These are phyloP conservation scores for Hanseniaspora meyeri DNA, from an alignment of 805 yeast genomes.

Conservation along the genomic window DNA sequence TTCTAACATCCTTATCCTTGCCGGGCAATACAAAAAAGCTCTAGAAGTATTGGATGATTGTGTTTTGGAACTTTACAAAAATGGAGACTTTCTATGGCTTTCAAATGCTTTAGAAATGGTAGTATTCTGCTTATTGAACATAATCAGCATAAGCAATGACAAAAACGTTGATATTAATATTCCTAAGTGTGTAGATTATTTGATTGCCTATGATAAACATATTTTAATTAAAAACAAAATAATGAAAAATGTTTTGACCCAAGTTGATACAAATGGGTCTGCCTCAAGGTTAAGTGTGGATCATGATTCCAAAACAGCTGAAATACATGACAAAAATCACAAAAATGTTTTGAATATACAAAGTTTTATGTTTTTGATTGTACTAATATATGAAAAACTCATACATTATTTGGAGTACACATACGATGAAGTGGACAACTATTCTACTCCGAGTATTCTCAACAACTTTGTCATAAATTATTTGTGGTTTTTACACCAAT, in stretches of 20 bases:
- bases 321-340: not conserved
- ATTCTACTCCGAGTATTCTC: constrained; percentile 69
- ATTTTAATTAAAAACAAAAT: not conserved
- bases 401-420: constrained; percentile 40
- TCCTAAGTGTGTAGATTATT: not conserved
- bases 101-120: constrained; percentile 68
- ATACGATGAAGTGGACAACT: constrained; percentile 49
- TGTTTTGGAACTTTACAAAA: constrained; percentile 40
- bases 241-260: not conserved
- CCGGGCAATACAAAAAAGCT: constrained; percentile 69
- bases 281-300: not conserved
- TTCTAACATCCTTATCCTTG: constrained; percentile 64
- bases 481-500: constrained; percentile 39
- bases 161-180: not conserved
- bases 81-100: constrained; percentile 74
- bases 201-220: constrained; percentile 5
- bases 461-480: constrained; percentile 59
- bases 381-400: constrained; percentile 28
- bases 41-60: constrained; percentile 66
- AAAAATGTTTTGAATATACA: not conserved
- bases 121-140: not conserved
- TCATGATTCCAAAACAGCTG: not conserved
- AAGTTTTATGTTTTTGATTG: not conserved
- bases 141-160: not conserved
- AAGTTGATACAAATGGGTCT: not conserved